Conservation (phyloP, 2,329 filamentous ascomycete species). For the Coniochaeta pulveracea region DNA sequence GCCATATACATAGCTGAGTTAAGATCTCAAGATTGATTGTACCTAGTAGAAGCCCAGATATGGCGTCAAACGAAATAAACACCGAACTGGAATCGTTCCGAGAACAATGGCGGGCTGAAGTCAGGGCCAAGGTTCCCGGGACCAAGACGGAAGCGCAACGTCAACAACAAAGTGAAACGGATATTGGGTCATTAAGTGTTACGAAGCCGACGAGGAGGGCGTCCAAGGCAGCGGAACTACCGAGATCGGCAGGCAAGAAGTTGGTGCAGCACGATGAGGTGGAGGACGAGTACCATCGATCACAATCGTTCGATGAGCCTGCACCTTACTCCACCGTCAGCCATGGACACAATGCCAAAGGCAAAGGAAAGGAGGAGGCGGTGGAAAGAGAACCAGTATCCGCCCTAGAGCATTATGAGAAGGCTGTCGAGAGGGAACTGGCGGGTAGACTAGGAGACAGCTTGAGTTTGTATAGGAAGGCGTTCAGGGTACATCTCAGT, state of each 20-base stretch:
- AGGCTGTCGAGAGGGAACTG: conserved; percentile 77
- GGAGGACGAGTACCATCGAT: conserved; percentile 22
- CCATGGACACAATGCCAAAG: conserved; percentile 10
- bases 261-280: conserved; percentile 11
- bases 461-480: conserved; percentile 75
- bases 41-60: too few species aligned
- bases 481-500: conserved; percentile 57
- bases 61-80: conserved; percentile 30
- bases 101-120: conserved; percentile 75
- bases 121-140: conserved; percentile 30
- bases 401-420: conserved; percentile 86
- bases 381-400: conserved; percentile 45
- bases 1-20: too few species aligned
- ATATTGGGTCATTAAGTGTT: neutral
- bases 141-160: conserved; percentile 8
- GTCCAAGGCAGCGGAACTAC: neutral
- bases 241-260: conserved; percentile 12
- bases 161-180: neutral
- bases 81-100: conserved; percentile 80
- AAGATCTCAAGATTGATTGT: too few species aligned
- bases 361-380: conserved; percentile 13
- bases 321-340: conserved; percentile 7
- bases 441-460: conserved; percentile 84
- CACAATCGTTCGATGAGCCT: conserved; percentile 23
- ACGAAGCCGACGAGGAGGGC: too few species aligned